phyloP scores from a whole-genome alignment of 2,329 filamentous ascomycete species.

The Paracoccidioides lutzii region DNA sequence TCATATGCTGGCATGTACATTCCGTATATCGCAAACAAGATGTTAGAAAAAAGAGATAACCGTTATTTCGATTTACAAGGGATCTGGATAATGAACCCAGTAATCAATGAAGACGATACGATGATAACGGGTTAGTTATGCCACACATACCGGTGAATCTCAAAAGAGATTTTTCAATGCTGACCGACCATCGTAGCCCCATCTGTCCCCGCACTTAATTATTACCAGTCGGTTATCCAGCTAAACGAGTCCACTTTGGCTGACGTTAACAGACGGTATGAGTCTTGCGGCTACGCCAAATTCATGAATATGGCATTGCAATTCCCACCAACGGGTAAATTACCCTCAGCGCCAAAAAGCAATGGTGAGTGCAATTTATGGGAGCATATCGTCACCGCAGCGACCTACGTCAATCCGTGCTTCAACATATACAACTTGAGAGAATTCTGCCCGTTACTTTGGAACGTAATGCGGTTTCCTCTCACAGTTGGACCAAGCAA shows the following conservation, averaged over 20 bases:
- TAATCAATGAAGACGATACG: conserved; percentile 32
- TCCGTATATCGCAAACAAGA: conserved; percentile 58
- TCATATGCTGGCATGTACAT: conserved; percentile 56
- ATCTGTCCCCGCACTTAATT: conserved; percentile 29
- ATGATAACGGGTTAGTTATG: not conserved
- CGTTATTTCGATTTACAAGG: conserved; percentile 55
- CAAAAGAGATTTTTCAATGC: not conserved
- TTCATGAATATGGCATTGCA: conserved; percentile 40
- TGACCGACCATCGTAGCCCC: conserved; percentile 16
- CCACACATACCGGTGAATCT: not conserved
- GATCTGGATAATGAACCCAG: conserved; percentile 61
- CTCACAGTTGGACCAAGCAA: conserved; percentile 47
- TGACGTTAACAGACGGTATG: conserved; percentile 27
- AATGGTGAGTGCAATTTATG: conserved; percentile 45
- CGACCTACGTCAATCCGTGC: conserved; percentile 54
- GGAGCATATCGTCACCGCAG: conserved; percentile 42
- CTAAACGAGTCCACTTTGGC: conserved; percentile 33
- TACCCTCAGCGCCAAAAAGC: conserved; percentile 40
- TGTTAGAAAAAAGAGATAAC: conserved; percentile 55
- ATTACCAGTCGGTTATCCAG: conserved; percentile 31
- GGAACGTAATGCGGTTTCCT: conserved; percentile 58
- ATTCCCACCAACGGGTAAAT: conserved; percentile 53
- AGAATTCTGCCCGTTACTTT: conserved; percentile 56
- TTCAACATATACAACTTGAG: conserved; percentile 65
- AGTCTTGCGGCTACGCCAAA: conserved; percentile 34